These are phyloP conservation scores for Pistacia atlantica DNA, from an alignment of 345 rosid species.

Conservation along the genomic window DNA sequence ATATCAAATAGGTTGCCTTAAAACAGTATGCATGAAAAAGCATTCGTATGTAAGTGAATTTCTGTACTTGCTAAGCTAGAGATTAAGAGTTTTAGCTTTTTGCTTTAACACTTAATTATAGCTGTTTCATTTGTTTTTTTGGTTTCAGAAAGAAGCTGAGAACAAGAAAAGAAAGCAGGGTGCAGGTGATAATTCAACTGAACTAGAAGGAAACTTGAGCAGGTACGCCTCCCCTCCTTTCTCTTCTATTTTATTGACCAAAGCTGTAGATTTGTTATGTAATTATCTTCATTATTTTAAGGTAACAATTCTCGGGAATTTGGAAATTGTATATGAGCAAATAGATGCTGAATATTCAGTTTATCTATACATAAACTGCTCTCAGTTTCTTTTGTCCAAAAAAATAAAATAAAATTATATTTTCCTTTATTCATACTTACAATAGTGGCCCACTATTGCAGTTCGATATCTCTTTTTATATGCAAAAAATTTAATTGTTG, in stretches of 20 bases:
- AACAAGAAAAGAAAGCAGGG: constrained; percentile 54
- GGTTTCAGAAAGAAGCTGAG: constrained; percentile 70
- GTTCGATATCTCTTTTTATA: constrained; percentile 7
- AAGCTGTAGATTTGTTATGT: neutral
- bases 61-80: neutral
- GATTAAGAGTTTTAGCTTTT: constrained; percentile 5
- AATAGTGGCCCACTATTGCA: neutral
- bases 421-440: neutral
- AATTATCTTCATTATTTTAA: neutral
- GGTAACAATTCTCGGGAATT: neutral
- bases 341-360: neutral
- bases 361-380: neutral
- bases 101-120: constrained; percentile 15
- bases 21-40: neutral
- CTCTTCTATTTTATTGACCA: too few relatives aligned
- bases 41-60: neutral
- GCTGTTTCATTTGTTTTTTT: constrained; percentile 7
- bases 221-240: constrained; percentile 40
- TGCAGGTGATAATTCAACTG: constrained; percentile 37
- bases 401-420: neutral
- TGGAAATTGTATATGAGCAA: neutral
- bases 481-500: neutral
- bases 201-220: constrained; percentile 38
- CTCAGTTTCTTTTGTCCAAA: too few relatives aligned
- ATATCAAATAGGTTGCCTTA: neutral